These are phyloP conservation scores for Gynochthodes officinalis DNA, from an alignment of 257 asterid genomes.

Conservation along the genomic window DNA sequence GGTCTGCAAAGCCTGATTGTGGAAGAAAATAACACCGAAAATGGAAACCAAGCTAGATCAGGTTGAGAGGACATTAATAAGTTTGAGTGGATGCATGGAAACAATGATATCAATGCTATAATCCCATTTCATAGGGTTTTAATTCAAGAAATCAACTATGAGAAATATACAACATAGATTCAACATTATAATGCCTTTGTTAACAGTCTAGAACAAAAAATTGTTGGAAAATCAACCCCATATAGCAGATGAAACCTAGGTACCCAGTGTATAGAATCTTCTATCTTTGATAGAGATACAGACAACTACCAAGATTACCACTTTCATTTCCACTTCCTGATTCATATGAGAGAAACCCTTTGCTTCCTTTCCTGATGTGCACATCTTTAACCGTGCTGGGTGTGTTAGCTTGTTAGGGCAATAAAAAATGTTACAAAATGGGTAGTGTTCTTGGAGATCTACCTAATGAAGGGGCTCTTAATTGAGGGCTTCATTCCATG, in stretches of 20 bases:
- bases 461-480: constrained; percentile 45
- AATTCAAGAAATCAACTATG: neutral
- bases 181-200: constrained; percentile 7
- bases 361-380: neutral
- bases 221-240: neutral
- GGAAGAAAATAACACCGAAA: too few species aligned
- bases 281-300: constrained; percentile 4
- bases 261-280: neutral
- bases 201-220: constrained; percentile 13
- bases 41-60: too few species aligned
- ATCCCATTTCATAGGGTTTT: too few species aligned
- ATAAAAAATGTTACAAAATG: constrained; percentile 31
- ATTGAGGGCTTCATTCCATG: constrained; percentile 57
- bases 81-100: too few species aligned
- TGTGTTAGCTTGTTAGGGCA: neutral
- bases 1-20: too few species aligned
- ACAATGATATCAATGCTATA: too few species aligned
- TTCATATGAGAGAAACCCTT: neutral
- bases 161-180: neutral
- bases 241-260: constrained; percentile 4
- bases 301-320: constrained; percentile 5
- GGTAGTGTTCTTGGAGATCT: constrained; percentile 57
- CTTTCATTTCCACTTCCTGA: neutral
- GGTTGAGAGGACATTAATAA: too few species aligned
- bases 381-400: constrained; percentile 1